Base-by-base conservation (phyloP, 192 early-diverging fungal species). In the Funneliformis mosseae region DNA sequence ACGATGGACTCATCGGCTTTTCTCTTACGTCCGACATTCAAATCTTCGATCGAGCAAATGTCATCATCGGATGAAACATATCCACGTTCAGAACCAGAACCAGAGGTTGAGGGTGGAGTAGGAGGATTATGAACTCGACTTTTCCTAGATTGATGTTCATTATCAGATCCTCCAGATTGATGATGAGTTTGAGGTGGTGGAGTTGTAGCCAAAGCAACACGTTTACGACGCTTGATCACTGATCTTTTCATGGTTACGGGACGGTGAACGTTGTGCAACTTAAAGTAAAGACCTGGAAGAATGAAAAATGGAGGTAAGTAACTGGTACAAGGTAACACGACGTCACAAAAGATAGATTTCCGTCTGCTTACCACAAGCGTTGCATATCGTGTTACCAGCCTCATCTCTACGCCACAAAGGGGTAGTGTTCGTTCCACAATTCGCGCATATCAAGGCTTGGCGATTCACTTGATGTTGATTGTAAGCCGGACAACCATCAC, bases 371-470 rank as follows among this genome's bases (percentile, higher is more conserved):
- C 88, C 88, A 79, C 94, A 95, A 6, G 94, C 94, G 78, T 95
- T 95, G 81, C 94, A 95, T 41, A 94, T 93, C 2, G 93, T 91
- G 80, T 92, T 89, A 72, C 92, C 92, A 39, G 85, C 81, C 45
- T 91, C 92, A 62, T 94, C 92, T 60, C 94, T 82, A 12, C 94
- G 88, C 94, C 94, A 95, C 59, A 95, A 88, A 41, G 94, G 94
- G 7, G 94, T 95, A 42, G 89, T 92, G 0, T 89, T 94, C 4
- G 94, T 95, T 45, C 89, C 84, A 74, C 94, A 95, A 76, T 95
- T 95, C 62, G 91, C 86, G 77, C 94, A 95, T 16, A 86, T 83
- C 43, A 91, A 83, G 11, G 87, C 76, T 72, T 88, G 87, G 27
- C 86, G 84, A 64, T 86, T 90, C 5, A 86, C 85, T 80, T 90